Evolutionary conservation across 768 basidiomycete genomes (phyloP).

Genomic region (Lepiota venenata): DNA sequence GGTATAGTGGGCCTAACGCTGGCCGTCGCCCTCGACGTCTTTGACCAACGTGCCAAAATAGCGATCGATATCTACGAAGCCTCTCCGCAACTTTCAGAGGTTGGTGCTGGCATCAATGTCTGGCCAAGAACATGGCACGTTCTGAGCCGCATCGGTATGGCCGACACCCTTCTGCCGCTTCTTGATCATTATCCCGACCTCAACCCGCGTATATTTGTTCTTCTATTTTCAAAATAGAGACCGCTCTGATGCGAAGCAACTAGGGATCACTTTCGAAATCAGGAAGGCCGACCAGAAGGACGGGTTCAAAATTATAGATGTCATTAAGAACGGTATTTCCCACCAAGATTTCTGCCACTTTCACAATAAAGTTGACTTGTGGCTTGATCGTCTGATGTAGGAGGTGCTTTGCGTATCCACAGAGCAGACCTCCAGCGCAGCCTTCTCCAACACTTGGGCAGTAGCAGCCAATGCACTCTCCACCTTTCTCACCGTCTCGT

Average conservation of each 20-base stretch:
- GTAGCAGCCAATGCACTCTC: constrained; percentile 13
- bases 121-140: constrained; percentile 23
- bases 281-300: constrained; percentile 31
- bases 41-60: constrained; percentile 17
- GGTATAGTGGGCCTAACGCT: constrained; percentile 38
- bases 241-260: neutral
- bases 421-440: constrained; percentile 43
- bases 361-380: neutral
- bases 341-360: neutral
- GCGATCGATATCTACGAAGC: constrained; percentile 42
- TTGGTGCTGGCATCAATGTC: constrained; percentile 42
- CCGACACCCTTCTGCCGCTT: constrained; percentile 10
- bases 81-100: constrained; percentile 32
- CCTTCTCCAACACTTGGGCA: constrained; percentile 29
- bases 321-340: constrained; percentile 20
- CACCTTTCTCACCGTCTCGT: constrained; percentile 38
- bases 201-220: constrained; percentile 12
- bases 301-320: constrained; percentile 24
- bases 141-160: constrained; percentile 13
- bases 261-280: constrained; percentile 21
- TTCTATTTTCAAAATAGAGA: neutral
- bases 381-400: constrained; percentile 12
- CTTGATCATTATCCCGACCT: constrained; percentile 14
- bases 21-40: constrained; percentile 28
- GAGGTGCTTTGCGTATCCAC: constrained; percentile 27